Evolutionary conservation across 208 protist species (phyloP).

Genomic region (Entamoeba moshkovskii): DNA sequence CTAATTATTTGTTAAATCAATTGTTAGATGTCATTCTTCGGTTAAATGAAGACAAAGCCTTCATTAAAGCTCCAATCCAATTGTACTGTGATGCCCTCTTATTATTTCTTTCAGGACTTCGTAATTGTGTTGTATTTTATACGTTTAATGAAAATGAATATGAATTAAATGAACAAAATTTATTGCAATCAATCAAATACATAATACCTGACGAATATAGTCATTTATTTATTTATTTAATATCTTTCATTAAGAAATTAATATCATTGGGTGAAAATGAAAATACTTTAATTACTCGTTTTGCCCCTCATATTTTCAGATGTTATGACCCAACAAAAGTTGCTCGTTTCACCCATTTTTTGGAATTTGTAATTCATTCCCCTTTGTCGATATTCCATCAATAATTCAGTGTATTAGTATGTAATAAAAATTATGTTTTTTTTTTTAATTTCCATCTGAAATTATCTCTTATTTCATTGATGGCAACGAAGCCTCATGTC

Average conservation of each 20-base stretch:
- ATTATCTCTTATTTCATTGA: no score
- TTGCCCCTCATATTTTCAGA: background rate
- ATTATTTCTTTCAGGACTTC: background rate
- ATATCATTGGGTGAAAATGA: background rate
- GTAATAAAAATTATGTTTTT: no score
- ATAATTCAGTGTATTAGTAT: no score
- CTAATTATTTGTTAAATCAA: no score
- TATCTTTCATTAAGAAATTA: background rate
- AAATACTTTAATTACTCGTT: background rate
- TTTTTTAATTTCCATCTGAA: no score
- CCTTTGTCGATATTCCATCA: no score
- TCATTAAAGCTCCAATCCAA: background rate
- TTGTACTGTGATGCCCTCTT: background rate
- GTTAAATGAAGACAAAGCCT: background rate
- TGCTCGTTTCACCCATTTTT: background rate
- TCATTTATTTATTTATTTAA: background rate
- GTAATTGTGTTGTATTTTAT: background rate
- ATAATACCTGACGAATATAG: background rate
- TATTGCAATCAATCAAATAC: background rate
- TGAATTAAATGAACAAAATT: no score
- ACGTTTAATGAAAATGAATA: background rate
- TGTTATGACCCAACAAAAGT: background rate
- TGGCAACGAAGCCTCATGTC: no score
- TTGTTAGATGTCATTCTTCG: background rate
- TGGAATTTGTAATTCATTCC: background rate